These are phyloP conservation scores for Craspedostauros australis DNA, from an alignment of 108 stramenopile genomes.

Conservation along the genomic window DNA sequence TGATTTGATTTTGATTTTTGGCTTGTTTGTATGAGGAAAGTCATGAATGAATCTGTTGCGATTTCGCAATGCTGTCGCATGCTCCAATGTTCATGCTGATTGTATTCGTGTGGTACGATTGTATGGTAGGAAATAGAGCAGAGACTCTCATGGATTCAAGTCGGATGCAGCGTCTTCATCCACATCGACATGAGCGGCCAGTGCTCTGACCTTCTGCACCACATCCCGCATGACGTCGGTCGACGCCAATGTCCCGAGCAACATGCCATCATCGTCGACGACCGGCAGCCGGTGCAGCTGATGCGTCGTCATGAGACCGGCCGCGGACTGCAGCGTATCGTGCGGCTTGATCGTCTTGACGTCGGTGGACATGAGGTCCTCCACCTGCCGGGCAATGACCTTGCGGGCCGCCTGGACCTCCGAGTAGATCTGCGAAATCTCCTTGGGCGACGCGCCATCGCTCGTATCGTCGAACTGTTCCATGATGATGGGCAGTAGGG, in stretches of 20 bases:
- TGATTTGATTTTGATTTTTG: too few species aligned
- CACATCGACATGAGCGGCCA: too few species aligned
- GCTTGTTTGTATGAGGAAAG: too few species aligned
- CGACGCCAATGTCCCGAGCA: slow-evolving; percentile 23
- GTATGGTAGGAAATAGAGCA: too few species aligned
- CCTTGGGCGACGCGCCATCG: too few species aligned
- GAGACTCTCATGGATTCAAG: too few species aligned
- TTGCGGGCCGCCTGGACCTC: slow-evolving; percentile 7
- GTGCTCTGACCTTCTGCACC: neutral
- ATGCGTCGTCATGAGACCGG: slow-evolving; percentile 14
- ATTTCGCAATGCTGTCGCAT: too few species aligned
- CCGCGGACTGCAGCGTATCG: slow-evolving; percentile 19
- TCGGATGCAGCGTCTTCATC: too few species aligned
- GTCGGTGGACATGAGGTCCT: slow-evolving; percentile 20
- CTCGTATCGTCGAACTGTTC: slow-evolving; percentile 1
- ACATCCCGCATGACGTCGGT: slow-evolving; percentile 34
- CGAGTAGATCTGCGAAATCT: slow-evolving; percentile 1
- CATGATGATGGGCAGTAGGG: slow-evolving; percentile 17
- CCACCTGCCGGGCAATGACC: slow-evolving; percentile 23
- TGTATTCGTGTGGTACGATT: too few species aligned
- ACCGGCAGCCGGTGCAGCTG: slow-evolving; percentile 19
- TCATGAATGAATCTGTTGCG: too few species aligned
- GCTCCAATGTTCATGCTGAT: too few species aligned
- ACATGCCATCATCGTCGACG: slow-evolving; percentile 18
- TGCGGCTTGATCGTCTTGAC: slow-evolving; percentile 11